Conservation (phyloP, 306 rosid genomes). For the Adenanthera pavonina region DNA sequence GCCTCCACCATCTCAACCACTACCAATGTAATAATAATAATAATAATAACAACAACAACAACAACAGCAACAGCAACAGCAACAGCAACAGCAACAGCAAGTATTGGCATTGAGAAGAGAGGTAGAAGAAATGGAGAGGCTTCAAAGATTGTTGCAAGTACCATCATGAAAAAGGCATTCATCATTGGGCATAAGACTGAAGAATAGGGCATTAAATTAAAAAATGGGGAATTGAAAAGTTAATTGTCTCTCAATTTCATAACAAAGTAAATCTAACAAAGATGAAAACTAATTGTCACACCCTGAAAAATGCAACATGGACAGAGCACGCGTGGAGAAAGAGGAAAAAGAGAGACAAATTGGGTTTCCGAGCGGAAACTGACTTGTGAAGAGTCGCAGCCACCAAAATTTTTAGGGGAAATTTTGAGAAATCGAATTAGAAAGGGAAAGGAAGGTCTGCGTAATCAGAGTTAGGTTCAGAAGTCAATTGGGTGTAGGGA, state of each 20-base stretch:
- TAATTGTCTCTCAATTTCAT: background rate
- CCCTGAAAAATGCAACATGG: too few species aligned
- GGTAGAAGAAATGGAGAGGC: constrained; percentile 39
- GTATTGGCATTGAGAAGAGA: constrained; percentile 37
- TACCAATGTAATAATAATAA: constrained; percentile 4
- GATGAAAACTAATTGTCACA: background rate
- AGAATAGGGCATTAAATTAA: background rate
- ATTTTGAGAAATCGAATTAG: too few species aligned
- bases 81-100: background rate
- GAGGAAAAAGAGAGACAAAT: too few species aligned
- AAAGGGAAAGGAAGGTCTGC: too few species aligned
- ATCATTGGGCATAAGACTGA: constrained; percentile 39
- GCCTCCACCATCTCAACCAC: constrained; percentile 40
- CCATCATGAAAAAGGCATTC: constrained; percentile 27
- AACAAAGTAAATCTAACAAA: background rate
- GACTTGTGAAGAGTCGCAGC: too few species aligned
- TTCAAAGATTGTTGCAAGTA: constrained; percentile 24
- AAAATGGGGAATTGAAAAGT: background rate
- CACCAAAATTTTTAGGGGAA: too few species aligned
- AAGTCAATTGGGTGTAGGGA: too few species aligned
- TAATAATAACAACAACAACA: constrained; percentile 13
- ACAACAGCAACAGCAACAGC: background rate
- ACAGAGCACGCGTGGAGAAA: too few species aligned
- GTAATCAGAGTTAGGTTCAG: too few species aligned
- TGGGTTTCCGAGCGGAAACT: too few species aligned